Evolutionary conservation across 139 green algal genomes (phyloP).

Genomic region (Ostreobium quekettii): DNA sequence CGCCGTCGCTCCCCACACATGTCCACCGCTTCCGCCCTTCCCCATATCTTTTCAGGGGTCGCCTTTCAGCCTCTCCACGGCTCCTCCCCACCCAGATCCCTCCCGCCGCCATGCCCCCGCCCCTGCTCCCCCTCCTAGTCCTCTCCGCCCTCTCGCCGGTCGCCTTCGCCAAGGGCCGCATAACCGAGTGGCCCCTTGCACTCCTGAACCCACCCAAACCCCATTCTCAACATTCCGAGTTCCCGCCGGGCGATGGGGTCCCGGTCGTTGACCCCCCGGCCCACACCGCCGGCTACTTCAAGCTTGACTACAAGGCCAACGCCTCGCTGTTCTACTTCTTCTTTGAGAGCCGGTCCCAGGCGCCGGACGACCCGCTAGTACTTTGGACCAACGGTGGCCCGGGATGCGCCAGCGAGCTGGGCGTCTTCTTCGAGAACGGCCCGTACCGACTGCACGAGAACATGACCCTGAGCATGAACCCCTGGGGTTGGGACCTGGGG

Average conservation of each 20-base stretch:
- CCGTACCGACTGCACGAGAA: slow-evolving; percentile 11
- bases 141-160: too few species aligned
- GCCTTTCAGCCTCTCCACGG: too few species aligned
- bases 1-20: too few species aligned
- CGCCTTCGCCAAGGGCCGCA: too few species aligned
- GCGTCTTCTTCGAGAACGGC: slow-evolving; percentile 15
- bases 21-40: too few species aligned
- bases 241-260: neutral
- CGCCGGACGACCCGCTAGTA: slow-evolving; percentile 7
- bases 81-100: too few species aligned
- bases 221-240: too few species aligned
- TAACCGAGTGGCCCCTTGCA: too few species aligned
- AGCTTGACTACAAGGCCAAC: slow-evolving; percentile 9
- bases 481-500: slow-evolving; percentile 13
- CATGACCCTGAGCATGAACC: slow-evolving; percentile 6
- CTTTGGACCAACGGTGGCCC: slow-evolving; percentile 19
- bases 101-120: too few species aligned
- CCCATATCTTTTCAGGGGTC: too few species aligned
- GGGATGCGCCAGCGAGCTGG: slow-evolving; percentile 6
- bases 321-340: slow-evolving; percentile 13
- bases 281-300: slow-evolving; percentile 15
- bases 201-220: too few species aligned
- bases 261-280: slow-evolving; percentile 4
- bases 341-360: slow-evolving; percentile 15
- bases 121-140: too few species aligned